Conservation (phyloP, 441 rosid species). For the Dalechampia spathulata region DNA sequence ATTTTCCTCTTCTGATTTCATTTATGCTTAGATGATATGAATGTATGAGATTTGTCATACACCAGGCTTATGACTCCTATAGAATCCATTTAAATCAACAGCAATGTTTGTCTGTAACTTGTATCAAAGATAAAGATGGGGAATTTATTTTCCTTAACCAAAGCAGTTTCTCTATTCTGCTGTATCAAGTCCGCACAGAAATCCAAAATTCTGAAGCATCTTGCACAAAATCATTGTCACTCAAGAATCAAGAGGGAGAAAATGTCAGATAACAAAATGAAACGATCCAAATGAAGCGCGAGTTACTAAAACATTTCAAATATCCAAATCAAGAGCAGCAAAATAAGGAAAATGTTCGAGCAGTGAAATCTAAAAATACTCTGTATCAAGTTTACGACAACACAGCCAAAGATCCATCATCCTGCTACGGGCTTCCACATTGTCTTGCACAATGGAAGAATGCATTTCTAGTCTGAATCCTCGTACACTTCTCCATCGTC, state of each 20-base stretch:
- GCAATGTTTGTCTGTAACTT: no score
- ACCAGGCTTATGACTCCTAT: no score
- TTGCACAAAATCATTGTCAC: slow-evolving; percentile 2
- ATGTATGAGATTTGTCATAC: no score
- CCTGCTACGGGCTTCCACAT: background rate
- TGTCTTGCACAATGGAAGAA: slow-evolving; percentile 23
- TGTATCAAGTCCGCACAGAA: background rate
- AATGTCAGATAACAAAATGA: background rate
- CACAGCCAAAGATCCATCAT: slow-evolving; percentile 7
- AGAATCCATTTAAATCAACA: no score
- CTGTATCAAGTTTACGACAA: slow-evolving; percentile 2
- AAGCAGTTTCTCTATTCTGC: background rate
- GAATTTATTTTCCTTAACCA: background rate
- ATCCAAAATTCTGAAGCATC: background rate
- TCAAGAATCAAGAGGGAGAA: background rate
- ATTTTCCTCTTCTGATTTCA: no score
- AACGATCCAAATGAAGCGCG: no score
- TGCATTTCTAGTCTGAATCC: slow-evolving; percentile 58
- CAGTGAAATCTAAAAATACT: slow-evolving; percentile 5
- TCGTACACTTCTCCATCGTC: slow-evolving; percentile 52
- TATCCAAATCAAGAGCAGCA: background rate
- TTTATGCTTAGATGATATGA: no score
- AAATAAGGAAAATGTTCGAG: background rate
- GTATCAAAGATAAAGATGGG: no score
- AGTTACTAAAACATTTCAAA: background rate